Base-by-base conservation (phyloP, 2,329 filamentous ascomycete species). In the Claviceps sp. region DNA sequence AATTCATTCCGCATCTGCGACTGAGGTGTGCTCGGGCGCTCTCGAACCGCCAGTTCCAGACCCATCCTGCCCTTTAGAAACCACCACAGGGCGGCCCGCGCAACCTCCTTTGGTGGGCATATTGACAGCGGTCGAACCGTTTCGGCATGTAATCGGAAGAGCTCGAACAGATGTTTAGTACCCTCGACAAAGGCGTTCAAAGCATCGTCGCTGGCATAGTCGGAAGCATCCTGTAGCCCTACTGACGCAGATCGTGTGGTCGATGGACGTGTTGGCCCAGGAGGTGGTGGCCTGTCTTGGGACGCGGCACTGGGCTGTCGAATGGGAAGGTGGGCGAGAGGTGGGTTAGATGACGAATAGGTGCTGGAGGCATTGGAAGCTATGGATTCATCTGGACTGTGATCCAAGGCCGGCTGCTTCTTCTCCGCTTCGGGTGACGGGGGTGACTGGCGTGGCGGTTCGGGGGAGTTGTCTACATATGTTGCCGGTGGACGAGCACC, bases 21-120 rank as follows among this genome's bases (percentile, higher is more conserved):
- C 55, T 81, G 75, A 4, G 76, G 72, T 6, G 65, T 61, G 40
- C 50, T 63, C 34, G 82, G 76, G 6, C 79, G 76, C 50, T 80
- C 82, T 55, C 87, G 77, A 47, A 94, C 82, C 41, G 84, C 74
- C 13, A 70, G 67, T 64, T 95, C 90, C 50, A 95, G 73, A 9
- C 82, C 81, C 61, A 83, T 79, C 55, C 89, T 82, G 20, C 89
- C 90, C 58, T 81, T 85, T 46, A 95, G 64, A 61, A 95, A 94
- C 90, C 90, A 96, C 90, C 90, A 96, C 0, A 87, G 72, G 3
- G 81, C 83, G 24, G 82, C 84, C 53, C 86, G 78, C 9, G 85
- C 74, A 71, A 90, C 84, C 54, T 88, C 80, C 47, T 76, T 73
- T 0, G 84, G 74, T 0, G 80, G 72, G 49, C 79, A 84, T 34